Evolutionary conservation across 2,329 filamentous ascomycete species (phyloP), one percentile per base, ranked within the genome.

Genomic region (Aspergillus felis): DNA sequence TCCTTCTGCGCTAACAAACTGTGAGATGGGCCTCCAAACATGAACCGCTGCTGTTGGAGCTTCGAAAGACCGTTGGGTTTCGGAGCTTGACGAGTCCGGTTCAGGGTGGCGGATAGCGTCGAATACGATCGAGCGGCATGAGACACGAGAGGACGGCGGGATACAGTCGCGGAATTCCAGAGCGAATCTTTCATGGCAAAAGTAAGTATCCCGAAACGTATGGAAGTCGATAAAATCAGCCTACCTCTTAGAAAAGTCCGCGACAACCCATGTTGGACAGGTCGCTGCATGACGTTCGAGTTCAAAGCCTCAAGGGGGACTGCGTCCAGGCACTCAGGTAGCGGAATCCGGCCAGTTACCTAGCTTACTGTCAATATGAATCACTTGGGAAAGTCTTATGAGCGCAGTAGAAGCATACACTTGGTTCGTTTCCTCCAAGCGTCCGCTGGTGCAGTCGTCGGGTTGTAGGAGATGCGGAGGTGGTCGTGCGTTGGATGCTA

Each of bases 1-100:
- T 99, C 94, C 65, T 92, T 84, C 64, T 91, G 89, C 35, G 92
- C 91, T 35, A 99, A 84, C 56, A 93, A 74, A 62, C 81, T 84
- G 53, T 81, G 79, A 55, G 73, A 74, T 24, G 73, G 64, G 7
- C 74, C 74, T 46, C 75, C 75, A 54, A 76, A 77, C 25, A 77
- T 50, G 53, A 66, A 74, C 50, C 75, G 66, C 51, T 72, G 72
- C 38, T 76, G 71, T 46, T 76, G 69, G 9, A 68, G 47, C 53
- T 61, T 67, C 4, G 68, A 66, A 20, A 72, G 52, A 8, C 65
- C 68, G 20, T 63, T 61, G 10, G 61, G 22, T 24, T 64, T 68
- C 3, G 68, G 61, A 12, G 62, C 55, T 4, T 57, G 52, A n/a
- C 65, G 67, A 14, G 67, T 56, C n/a, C 62, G 64, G 49, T 59